These are phyloP conservation scores for Chamaecyparis obtusa DNA, from an alignment of 75 land plant genomes.

Conservation along the genomic window DNA sequence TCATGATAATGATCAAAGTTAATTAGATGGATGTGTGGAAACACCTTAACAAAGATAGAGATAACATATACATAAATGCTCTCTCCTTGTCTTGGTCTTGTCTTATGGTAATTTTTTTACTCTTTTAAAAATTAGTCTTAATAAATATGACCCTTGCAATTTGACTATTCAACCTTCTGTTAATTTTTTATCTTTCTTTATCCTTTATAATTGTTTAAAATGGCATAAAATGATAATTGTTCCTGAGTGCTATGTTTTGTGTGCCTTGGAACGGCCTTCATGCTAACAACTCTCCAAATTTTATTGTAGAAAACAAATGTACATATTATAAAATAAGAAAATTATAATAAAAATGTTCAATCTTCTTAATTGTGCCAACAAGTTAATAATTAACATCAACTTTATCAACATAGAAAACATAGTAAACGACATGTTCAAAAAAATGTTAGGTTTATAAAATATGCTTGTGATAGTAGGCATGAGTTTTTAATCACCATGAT, in stretches of 20 bases:
- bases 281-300: neutral
- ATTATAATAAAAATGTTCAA: neutral
- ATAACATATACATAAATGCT: neutral
- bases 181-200: neutral
- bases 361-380: neutral
- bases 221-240: neutral
- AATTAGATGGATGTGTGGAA: neutral
- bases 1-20: neutral
- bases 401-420: neutral
- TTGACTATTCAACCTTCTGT: neutral
- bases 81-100: neutral
- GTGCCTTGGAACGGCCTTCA: neutral
- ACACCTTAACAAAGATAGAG: neutral
- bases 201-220: neutral
- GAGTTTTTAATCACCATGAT: too few species aligned
- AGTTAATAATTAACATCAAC: neutral
- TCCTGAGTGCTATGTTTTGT: neutral
- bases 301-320: neutral
- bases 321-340: neutral
- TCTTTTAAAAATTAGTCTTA: neutral
- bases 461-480: too few species aligned
- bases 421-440: neutral
- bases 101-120: neutral
- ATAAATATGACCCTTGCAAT: neutral
- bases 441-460: too few species aligned